A percentile compares a stretch with the other conserved stretches of the same genome.
phyloP scores from a whole-genome alignment of 1,284 basidiomycete genomes.

The Polyporus tsugae region DNA sequence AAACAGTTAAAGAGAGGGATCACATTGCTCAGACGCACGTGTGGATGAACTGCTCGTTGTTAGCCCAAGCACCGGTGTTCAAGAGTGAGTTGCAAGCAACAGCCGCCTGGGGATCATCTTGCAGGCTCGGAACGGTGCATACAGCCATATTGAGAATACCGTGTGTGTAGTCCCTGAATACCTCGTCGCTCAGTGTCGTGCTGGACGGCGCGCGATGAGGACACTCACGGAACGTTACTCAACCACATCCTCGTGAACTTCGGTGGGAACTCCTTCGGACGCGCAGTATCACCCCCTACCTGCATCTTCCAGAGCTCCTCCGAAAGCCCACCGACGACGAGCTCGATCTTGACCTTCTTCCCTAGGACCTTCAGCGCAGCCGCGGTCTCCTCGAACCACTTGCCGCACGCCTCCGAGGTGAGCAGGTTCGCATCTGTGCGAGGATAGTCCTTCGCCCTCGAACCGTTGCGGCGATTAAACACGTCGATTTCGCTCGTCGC shows the following conservation, averaged over 20 bases:
- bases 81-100: slow-evolving; percentile 43
- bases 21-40: slow-evolving; percentile 32
- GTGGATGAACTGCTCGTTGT: slow-evolving; percentile 41
- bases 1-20: not conserved
- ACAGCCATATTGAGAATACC: slow-evolving; percentile 42
- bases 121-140: slow-evolving; percentile 39
- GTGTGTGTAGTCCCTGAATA: slow-evolving; percentile 45
- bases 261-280: slow-evolving; percentile 27
- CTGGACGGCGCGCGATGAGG: slow-evolving; percentile 4
- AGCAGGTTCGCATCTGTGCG: not conserved
- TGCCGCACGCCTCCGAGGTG: slow-evolving; percentile 14
- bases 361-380: slow-evolving; percentile 18
- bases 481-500: slow-evolving; percentile 1
- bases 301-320: slow-evolving; percentile 32
- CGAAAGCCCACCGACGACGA: slow-evolving; percentile 25
- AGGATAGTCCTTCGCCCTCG: not conserved
- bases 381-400: slow-evolving; percentile 17
- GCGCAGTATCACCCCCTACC: slow-evolving; percentile 8
- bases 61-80: slow-evolving; percentile 39
- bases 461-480: slow-evolving; percentile 9
- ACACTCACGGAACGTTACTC: slow-evolving; percentile 34
- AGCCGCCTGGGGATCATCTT: slow-evolving; percentile 36
- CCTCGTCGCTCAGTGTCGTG: not conserved
- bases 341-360: slow-evolving; percentile 35
- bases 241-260: slow-evolving; percentile 32